Evolutionary conservation across 164 flowering plant species (phyloP), one percentile per base, ranked within the genome.

Genomic region (Warburgia ugandensis): DNA sequence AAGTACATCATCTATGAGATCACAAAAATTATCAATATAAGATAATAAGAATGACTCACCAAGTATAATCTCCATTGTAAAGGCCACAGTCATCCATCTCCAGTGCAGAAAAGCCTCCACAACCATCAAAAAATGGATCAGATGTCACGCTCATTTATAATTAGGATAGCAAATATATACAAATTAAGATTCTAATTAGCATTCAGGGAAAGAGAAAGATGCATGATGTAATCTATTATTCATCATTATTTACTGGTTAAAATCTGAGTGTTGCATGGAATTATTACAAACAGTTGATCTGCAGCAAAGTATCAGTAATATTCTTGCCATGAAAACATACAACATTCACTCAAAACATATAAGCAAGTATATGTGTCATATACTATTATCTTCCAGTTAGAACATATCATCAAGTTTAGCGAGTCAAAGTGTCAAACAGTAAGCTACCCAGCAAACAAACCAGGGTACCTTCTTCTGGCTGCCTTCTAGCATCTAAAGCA

Each of bases 391-490:
- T 38, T 50, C 33, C 10, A 55, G 21, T 52, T 37, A 36, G 20
- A 11, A 30, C 44, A 52, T 37, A 29, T 57, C 38, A 71, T 21
- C 31, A 44, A 60, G 48, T 52, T 41, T 63, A n/a, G n/a, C n/a
- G n/a, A n/a, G n/a, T n/a, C n/a, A n/a, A n/a, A 62, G 58, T 52
- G 53, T 23, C 58, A 43, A 44, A 56, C 58, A 70, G 53, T 55
- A 76, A 67, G 54, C 69, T 72, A 51, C 77, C 86, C 67, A 76
- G 61, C 64, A 68, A 77, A 73, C 86, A 83, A 76, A 77, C 89
- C 90, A 75, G 73, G 81, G 68, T 84, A 84, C 92, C 92, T 84
- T 84, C 85, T 71, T 75, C 74, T 55, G 77, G 68, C 73, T 78
- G 81, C 81, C 94, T 79, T 78, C 73, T 63, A 77, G 76, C 86